Conservation (phyloP, 176 grass and related monocot genomes). For the Elaeis guineensis region DNA sequence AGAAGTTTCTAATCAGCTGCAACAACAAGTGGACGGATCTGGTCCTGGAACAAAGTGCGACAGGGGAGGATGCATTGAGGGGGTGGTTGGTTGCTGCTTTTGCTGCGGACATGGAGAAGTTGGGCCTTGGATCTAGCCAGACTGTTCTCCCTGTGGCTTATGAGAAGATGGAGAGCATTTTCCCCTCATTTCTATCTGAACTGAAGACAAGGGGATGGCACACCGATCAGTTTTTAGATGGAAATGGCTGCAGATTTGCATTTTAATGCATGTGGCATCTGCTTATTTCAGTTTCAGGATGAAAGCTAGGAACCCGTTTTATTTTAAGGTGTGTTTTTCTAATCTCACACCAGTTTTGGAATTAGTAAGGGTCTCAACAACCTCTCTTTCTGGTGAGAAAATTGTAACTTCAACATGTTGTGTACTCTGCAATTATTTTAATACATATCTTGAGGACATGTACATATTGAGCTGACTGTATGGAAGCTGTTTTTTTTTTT, state of each 20-base stretch:
- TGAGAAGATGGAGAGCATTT: constrained; percentile 52
- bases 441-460: too few species aligned
- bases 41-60: constrained; percentile 68
- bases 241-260: constrained; percentile 49
- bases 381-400: too few species aligned
- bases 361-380: too few species aligned
- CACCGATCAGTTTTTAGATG: constrained; percentile 84
- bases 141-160: constrained; percentile 38
- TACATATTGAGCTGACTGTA: too few species aligned
- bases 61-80: constrained; percentile 66
- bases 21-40: constrained; percentile 39
- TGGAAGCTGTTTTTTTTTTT: too few species aligned
- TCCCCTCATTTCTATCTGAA: constrained; percentile 51
- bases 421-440: too few species aligned
- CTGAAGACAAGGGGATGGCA: constrained; percentile 75
- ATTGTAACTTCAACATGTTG: too few species aligned
- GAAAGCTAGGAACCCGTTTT: not conserved
- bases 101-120: constrained; percentile 56
- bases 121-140: constrained; percentile 9
- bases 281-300: not conserved
- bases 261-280: constrained; percentile 20
- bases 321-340: too few species aligned
- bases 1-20: constrained; percentile 59
- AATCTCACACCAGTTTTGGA: too few species aligned
- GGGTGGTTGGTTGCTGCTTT: constrained; percentile 86